Conservation (phyloP, 305 asterid species). For the Solanum hybrid region DNA sequence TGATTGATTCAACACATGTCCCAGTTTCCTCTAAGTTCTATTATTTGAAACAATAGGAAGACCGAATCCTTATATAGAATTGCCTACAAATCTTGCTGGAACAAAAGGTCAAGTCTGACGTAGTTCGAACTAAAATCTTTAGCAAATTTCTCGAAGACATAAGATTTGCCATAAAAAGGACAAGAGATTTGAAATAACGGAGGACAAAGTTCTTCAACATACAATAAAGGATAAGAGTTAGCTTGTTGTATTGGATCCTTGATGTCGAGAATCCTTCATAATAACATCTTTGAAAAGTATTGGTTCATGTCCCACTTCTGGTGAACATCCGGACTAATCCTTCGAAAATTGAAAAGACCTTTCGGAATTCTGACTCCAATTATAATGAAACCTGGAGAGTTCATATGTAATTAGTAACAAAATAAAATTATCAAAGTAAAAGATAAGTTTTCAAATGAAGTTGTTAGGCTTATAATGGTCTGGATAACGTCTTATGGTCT, state of each 20-base stretch:
- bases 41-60: background rate
- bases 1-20: background rate
- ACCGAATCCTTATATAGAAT: background rate
- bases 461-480: no score
- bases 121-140: background rate
- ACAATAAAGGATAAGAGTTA: background rate
- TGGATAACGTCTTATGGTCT: no score
- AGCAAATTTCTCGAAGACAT: background rate
- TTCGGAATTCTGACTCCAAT: background rate
- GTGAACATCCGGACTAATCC: background rate
- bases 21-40: background rate
- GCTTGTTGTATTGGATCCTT: no score
- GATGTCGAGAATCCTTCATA: background rate
- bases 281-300: background rate
- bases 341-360: background rate
- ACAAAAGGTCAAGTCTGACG: background rate
- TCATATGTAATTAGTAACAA: no score
- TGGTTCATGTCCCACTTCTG: background rate
- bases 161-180: background rate
- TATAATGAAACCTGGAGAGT: no score
- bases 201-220: background rate
- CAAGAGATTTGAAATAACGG: background rate
- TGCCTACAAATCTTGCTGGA: background rate
- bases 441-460: no score
- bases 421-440: no score